phyloP scores from a whole-genome alignment of 108 stramenopile species.

The Skeletonema grethae region DNA sequence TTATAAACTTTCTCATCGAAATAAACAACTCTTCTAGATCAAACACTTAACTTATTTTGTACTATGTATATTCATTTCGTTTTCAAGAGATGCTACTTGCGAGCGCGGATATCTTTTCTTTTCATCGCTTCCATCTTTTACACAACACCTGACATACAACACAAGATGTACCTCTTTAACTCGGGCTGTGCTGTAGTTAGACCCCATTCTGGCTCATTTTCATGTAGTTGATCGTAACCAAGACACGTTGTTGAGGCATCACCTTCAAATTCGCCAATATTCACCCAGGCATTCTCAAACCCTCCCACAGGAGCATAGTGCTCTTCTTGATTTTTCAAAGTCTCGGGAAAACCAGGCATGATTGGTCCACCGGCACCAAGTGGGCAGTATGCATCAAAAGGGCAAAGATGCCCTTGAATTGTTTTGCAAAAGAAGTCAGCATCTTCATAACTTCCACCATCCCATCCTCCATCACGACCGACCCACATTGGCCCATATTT shows the following conservation, averaged over 20 bases:
- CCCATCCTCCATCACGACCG: conserved; percentile 16
- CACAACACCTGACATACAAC: conserved; percentile 4
- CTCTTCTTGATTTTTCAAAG: background rate
- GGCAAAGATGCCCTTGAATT: conserved; percentile 14
- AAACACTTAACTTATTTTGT: background rate
- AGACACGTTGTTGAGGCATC: background rate
- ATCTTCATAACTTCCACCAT: conserved; percentile 12
- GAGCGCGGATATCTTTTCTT: background rate
- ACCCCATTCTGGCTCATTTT: background rate
- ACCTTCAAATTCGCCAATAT: background rate
- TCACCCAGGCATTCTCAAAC: background rate
- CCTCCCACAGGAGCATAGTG: background rate
- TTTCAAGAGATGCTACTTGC: background rate
- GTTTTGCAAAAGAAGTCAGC: conserved; percentile 13
- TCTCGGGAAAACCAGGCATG: background rate
- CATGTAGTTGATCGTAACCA: background rate
- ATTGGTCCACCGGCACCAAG: conserved; percentile 24
- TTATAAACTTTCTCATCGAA: conserved; percentile 10
- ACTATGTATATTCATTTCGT: background rate
- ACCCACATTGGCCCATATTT: background rate
- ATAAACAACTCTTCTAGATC: background rate
- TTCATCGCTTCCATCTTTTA: background rate
- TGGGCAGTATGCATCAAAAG: conserved; percentile 35
- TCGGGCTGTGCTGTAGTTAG: background rate
- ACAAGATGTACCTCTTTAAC: background rate